phyloP scores from a whole-genome alignment of 768 basidiomycete species.

The Boletus huronensis region DNA sequence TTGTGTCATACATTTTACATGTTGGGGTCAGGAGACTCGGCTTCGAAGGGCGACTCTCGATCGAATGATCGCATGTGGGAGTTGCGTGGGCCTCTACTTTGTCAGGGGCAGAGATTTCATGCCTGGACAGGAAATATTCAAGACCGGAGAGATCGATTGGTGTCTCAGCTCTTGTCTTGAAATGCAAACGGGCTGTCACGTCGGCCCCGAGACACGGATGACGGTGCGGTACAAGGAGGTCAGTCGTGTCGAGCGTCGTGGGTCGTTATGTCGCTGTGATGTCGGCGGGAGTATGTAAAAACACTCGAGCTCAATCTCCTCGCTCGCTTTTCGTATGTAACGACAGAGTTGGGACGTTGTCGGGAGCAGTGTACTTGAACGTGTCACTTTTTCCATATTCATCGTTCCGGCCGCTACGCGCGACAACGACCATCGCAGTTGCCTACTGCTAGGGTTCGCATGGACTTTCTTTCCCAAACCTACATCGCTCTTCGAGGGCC shows the following conservation, averaged over 20 bases:
- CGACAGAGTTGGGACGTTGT: too few relatives aligned
- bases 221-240: neutral
- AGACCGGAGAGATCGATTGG: neutral
- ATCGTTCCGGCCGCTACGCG: neutral
- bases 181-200: too few relatives aligned
- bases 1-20: slow-evolving; percentile 4
- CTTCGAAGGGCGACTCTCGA: neutral
- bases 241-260: neutral
- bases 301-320: too few relatives aligned
- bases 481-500: slow-evolving; percentile 84
- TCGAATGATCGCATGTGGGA: neutral
- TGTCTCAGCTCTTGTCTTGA: neutral
- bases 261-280: too few relatives aligned
- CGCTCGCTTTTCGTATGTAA: too few relatives aligned
- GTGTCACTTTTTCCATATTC: neutral
- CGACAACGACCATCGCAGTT: neutral
- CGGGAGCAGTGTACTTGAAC: too few relatives aligned
- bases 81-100: neutral
- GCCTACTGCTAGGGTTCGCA: slow-evolving; percentile 24
- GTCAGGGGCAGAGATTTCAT: neutral
- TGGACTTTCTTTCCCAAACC: slow-evolving; percentile 85
- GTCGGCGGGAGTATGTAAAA: too few relatives aligned
- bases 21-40: neutral
- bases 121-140: neutral
- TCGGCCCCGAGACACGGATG: neutral